Base-by-base conservation (phyloP, 768 basidiomycete species). In the Hemileccinum impolitum region DNA sequence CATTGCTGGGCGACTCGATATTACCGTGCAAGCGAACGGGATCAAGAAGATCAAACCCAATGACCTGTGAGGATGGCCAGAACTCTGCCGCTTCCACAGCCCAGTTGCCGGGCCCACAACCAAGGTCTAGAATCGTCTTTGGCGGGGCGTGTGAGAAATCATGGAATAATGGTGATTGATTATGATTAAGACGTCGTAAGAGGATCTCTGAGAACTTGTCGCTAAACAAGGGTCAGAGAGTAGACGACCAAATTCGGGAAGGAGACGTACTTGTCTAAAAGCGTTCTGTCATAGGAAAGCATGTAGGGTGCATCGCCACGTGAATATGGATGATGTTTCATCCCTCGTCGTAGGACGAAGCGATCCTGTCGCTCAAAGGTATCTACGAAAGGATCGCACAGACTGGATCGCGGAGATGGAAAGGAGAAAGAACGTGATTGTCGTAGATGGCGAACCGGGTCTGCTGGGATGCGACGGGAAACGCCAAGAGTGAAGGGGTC, bases 81-180 rank as follows among this genome's bases (percentile, higher is more conserved):
- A 66, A 59, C 18, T 61, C 70, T 3, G 85, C 79, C 4, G 87
- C 82, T 41, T 82, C 72, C 0, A 80, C 50, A 6, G 82, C 71
- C 90, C 90, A 92, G 41, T 76, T 60, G 0, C 88, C 87, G 40
- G 76, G 56, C 11, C 90, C 89, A 62, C 87, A 90, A 3, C 90
- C 90, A 12, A 92, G 66, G 58, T 91, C 89, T 7, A 92, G 75
- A 19, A 85, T 81, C 12, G 71, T 68, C 1, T 66, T 60, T 1
- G 87, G 84, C 1, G 74, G 72, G n/a, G 66, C 67, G 19, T 72
- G 71, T 31, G 71, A 61, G 52, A 75, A 77, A 50, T 76, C 67
- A 48, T 79, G 73, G 58, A 91, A 90, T 0, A 81, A 79, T 0
- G 87, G 87, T 0, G 77, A 75, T 5, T 72, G 73, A 3, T 70